These are phyloP conservation scores for Exophiala dermatitidis DNA, from an alignment of 2,329 filamentous ascomycete genomes.

Conservation along the genomic window DNA sequence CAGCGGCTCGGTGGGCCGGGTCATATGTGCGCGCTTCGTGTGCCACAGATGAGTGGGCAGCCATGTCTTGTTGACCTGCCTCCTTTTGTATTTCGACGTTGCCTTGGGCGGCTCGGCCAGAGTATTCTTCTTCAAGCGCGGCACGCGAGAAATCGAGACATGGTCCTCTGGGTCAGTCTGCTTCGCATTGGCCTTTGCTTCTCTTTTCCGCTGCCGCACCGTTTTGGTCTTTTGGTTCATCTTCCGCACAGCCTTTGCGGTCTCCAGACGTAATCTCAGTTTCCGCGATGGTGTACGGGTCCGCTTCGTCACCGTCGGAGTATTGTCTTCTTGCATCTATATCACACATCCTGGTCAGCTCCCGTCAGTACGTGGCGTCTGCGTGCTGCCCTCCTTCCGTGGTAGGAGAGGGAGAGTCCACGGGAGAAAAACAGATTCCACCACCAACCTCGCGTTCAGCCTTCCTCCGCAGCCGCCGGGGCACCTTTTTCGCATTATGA, in stretches of 20 bases:
- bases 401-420: no score
- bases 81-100: slow-evolving; percentile 68
- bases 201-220: slow-evolving; percentile 41
- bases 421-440: no score
- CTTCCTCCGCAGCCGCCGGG: slow-evolving; percentile 63
- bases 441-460: slow-evolving; percentile 54
- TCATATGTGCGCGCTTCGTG: slow-evolving; percentile 86
- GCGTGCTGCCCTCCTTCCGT: no score
- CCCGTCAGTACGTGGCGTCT: slow-evolving; percentile 5
- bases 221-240: slow-evolving; percentile 46
- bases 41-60: slow-evolving; percentile 92
- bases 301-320: slow-evolving; percentile 63
- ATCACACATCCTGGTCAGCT: slow-evolving; percentile 22
- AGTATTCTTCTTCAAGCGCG: slow-evolving; percentile 63
- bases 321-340: slow-evolving; percentile 84
- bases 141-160: slow-evolving; percentile 33
- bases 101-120: slow-evolving; percentile 59
- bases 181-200: slow-evolving; percentile 30
- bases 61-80: slow-evolving; percentile 86
- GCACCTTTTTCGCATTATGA: slow-evolving; percentile 88
- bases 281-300: slow-evolving; percentile 41
- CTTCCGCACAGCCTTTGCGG: slow-evolving; percentile 61
- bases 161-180: slow-evolving; percentile 24
- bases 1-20: slow-evolving; percentile 65
- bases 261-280: slow-evolving; percentile 59